Evolutionary conservation across 2,329 filamentous ascomycete species (phyloP), one percentile per base, ranked within the genome.

Genomic region (Hypoxylon sp.): DNA sequence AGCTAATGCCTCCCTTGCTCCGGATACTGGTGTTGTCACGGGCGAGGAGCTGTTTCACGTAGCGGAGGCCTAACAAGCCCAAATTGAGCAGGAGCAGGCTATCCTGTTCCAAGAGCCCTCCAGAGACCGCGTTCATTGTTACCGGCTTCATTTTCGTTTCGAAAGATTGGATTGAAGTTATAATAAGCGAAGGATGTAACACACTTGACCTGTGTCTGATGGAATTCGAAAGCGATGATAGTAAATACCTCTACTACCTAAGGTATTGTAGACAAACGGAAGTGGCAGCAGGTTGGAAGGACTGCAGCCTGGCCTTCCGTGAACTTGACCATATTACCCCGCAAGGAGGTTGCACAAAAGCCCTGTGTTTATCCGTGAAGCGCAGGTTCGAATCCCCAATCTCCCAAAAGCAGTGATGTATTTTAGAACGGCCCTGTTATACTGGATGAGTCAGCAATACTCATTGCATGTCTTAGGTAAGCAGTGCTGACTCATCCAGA

Each of bases 1-100:
- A 31, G 15, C 6, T 32, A 19, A 55, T 53, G 19, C 65, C 65
- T 35, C 65, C 60, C 50, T 64, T 64, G 52, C 55, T 64, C 24
- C 31, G 55, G 48, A 68, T 44, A 19, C 27, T 21, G 42, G 19
- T n/a, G 24, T 21, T 42, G 29, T 24, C 13, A 24, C 51, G 60
- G 31, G 50, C 13, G 21, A 68, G 31, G 39, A 68, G 46, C 44
- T 42, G 51, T 32, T 5, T 60, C 51, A 31, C n/a, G 46, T 68
- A 68, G 11, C 31, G 29, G 46, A n/a, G 42, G 13, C 65, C 50
- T 35, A 42, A 0, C 10, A 0, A n/a, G 24, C 4, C 19, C 31
- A 11, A 31, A 17, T 65, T 61, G 65, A 68, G 65, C 15, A 56
- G 32, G 37, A 65, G 56, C 1, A 65, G 52, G 15, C 10, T 44